These are phyloP conservation scores for Paraconiothyrium brasiliense DNA, from an alignment of 2,329 filamentous ascomycete species.

Conservation along the genomic window DNA sequence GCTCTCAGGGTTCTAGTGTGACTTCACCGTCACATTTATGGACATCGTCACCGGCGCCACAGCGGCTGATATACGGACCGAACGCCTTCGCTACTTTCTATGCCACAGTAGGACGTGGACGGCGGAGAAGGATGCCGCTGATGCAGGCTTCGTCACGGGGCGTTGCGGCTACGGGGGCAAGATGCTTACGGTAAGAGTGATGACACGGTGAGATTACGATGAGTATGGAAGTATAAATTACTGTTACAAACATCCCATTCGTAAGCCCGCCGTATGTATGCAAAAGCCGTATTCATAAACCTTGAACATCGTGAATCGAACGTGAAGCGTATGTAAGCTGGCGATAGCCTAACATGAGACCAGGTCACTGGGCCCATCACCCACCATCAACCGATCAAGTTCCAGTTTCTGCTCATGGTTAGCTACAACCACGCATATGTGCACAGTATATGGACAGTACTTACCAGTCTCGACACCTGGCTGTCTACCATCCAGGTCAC, in stretches of 20 bases:
- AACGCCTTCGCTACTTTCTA: neutral
- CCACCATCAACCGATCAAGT: slow-evolving; percentile 16
- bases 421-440: slow-evolving; percentile 29
- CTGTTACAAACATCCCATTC: slow-evolving; percentile 1
- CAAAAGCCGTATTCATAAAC: neutral
- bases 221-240: neutral
- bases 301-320: neutral
- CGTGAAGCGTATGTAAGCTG: neutral
- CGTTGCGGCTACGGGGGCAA: neutral
- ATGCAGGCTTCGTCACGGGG: neutral
- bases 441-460: slow-evolving; percentile 26
- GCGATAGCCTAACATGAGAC: neutral
- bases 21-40: neutral
- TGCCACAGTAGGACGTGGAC: neutral
- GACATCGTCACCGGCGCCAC: neutral
- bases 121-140: slow-evolving; percentile 5
- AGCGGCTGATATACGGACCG: slow-evolving; percentile 2
- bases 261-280: slow-evolving; percentile 1
- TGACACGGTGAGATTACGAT: neutral
- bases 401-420: slow-evolving; percentile 36
- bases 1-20: neutral
- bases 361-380: neutral
- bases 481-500: slow-evolving; percentile 77
- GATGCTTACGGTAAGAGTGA: neutral
- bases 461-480: slow-evolving; percentile 82